Base-by-base conservation (phyloP, 2,329 filamentous ascomycete genomes). In the Dryadomyces sulphureus region DNA sequence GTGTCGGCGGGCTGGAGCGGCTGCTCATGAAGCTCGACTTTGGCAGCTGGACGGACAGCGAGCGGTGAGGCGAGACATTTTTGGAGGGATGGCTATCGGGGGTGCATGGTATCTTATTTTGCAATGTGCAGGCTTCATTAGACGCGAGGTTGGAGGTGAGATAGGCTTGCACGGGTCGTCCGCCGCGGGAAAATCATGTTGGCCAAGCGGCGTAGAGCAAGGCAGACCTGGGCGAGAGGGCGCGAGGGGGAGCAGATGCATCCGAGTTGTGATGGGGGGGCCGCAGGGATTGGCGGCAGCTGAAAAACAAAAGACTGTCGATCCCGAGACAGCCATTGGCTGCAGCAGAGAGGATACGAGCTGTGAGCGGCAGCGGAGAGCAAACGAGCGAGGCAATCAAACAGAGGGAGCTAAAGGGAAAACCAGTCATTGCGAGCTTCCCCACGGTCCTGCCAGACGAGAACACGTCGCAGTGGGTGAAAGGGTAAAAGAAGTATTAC, bases 21-120 rank as follows among this genome's bases (percentile, higher is more conserved):
- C 63, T 95, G 58, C 62, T 95, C 58, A 94, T 94, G 86, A 94
- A 94, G 67, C 66, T 95, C 55, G 88, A 94, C 57, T 77, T 78
- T 60, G 75, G 74, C 27, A 32, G 27, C 27, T 32, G 27, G 27
- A 14, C 27, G 7, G 27, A 12, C 27, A 16, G 34, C 14, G 9
- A 19, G 34, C 34, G 34, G 34, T 36, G 27, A 32, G 27, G 6
- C n/a, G n/a, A n/a, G n/a, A n/a, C n/a, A n/a, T n/a, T n/a, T n/a
- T n/a, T n/a, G n/a, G n/a, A n/a, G n/a, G n/a, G n/a, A n/a, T n/a
- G n/a, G n/a, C n/a, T n/a, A n/a, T n/a, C n/a, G n/a, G n/a, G n/a
- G n/a, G n/a, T n/a, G n/a, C n/a, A n/a, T n/a, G n/a, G n/a, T n/a
- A n/a, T n/a, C n/a, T n/a, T n/a, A n/a, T n/a, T n/a, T n/a, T n/a